A percentile compares a stretch with the other conserved stretches of the same genome.
phyloP scores from a whole-genome alignment of 2,329 filamentous ascomycete species.

The Beauveria asiatica region DNA sequence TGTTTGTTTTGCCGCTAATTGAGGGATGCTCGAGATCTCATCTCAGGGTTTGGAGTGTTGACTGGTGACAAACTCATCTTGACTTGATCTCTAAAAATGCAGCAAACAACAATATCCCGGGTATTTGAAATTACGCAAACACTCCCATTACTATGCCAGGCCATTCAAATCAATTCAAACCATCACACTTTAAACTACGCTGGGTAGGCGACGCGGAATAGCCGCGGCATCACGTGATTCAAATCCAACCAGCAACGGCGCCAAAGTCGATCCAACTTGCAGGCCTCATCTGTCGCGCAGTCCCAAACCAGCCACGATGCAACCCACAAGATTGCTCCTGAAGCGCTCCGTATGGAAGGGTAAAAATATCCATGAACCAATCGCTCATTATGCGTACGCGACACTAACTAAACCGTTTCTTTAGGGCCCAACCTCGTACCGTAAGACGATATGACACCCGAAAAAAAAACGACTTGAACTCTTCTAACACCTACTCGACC shows the following conservation, averaged over 20 bases:
- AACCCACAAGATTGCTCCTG: slow-evolving; percentile 57
- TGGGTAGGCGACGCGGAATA: background rate
- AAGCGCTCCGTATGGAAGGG: slow-evolving; percentile 87
- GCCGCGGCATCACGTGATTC: slow-evolving; percentile 4
- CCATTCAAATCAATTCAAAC: background rate
- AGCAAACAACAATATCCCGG: no score
- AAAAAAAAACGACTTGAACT: background rate
- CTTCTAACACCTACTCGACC: slow-evolving; percentile 10
- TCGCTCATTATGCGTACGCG: background rate
- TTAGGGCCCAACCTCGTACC: slow-evolving; percentile 45
- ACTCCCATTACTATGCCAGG: no score
- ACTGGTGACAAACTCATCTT: no score
- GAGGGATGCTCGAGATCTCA: no score
- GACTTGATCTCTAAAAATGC: no score
- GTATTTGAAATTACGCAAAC: background rate
- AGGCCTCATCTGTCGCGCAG: background rate
- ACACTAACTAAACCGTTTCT: background rate
- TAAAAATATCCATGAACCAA: slow-evolving; percentile 26
- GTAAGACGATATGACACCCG: slow-evolving; percentile 30
- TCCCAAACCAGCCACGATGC: slow-evolving; percentile 41
- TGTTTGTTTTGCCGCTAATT: no score
- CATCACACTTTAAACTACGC: background rate
- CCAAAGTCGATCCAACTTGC: background rate
- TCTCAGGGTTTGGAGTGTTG: no score
- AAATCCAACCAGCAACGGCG: background rate